Percentiles rank a stretch among this genome's conserved stretches.
phyloP scores from a whole-genome alignment of 495 filamentous ascomycete species.

The Glonium stellatum region DNA sequence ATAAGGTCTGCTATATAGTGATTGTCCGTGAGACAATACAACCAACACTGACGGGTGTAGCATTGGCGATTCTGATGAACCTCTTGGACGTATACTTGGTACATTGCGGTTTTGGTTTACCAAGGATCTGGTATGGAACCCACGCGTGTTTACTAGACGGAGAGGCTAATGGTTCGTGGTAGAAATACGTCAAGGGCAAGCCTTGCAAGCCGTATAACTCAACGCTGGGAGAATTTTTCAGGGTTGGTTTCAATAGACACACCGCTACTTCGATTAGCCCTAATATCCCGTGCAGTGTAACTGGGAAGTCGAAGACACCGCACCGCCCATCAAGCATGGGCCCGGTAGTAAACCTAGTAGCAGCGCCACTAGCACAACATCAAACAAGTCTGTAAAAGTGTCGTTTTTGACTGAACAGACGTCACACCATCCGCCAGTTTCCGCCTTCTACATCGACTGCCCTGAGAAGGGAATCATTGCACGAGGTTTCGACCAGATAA shows the following conservation, averaged over 20 bases:
- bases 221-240: conserved; percentile 93
- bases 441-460: conserved; percentile 90
- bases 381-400: conserved; percentile 58
- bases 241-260: conserved; percentile 49
- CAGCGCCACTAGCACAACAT: conserved; percentile 26
- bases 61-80: conserved; percentile 89
- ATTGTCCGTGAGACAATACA: neutral
- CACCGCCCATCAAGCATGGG: conserved; percentile 46
- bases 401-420: conserved; percentile 96
- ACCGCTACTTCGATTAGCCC: neutral
- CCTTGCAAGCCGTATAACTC: conserved; percentile 99
- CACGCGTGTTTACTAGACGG: neutral
- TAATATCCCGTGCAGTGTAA: conserved; percentile 55
- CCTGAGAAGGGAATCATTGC: conserved; percentile 85
- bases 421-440: conserved; percentile 97
- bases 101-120: conserved; percentile 97
- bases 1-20: conserved; percentile 47
- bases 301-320: conserved; percentile 76
- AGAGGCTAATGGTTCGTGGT: conserved; percentile 4
- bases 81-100: conserved; percentile 84
- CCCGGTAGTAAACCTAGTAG: conserved; percentile 44
- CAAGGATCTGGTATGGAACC: conserved; percentile 67
- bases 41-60: conserved; percentile 45
- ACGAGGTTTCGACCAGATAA: conserved; percentile 88
- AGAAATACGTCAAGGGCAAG: conserved; percentile 97